These are phyloP conservation scores for Pseudoscleropodium purum DNA, from an alignment of 225 moss, liverwort and hornwort genomes.

Conservation along the genomic window DNA sequence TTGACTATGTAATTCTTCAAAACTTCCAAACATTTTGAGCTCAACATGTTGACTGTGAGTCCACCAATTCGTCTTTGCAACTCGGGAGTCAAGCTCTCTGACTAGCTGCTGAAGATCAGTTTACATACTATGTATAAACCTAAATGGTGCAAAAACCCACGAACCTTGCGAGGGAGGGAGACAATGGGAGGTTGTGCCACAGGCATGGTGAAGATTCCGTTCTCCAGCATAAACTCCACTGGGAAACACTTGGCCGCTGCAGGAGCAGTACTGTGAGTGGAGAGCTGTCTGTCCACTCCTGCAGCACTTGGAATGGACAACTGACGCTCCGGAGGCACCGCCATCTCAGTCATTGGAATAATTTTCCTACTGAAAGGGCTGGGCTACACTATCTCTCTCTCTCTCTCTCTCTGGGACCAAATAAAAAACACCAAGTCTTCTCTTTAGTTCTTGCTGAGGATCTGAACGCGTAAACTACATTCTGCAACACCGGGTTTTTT, in stretches of 20 bases:
- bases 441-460: not conserved
- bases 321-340: slow-evolving; percentile 21
- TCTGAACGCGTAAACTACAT: not conserved
- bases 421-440: not conserved
- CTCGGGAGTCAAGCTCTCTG: not conserved
- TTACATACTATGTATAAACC: too few relatives aligned
- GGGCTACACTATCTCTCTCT: not conserved
- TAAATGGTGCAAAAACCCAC: not conserved
- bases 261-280: not conserved
- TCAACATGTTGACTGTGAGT: not conserved
- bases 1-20: not conserved
- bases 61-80: not conserved
- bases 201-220: slow-evolving; percentile 12
- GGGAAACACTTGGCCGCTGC: slow-evolving; percentile 14
- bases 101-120: not conserved
- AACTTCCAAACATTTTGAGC: not conserved
- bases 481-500: not conserved
- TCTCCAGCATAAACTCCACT: slow-evolving; percentile 6
- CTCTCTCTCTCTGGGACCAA: not conserved
- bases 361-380: not conserved
- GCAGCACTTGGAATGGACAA: slow-evolving; percentile 14
- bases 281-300: slow-evolving; percentile 21
- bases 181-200: not conserved
- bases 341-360: not conserved
- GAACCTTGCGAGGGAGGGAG: slow-evolving; percentile 26